Evolutionary conservation across 75 land plant genomes (phyloP).

Genomic region (Picea glauca): DNA sequence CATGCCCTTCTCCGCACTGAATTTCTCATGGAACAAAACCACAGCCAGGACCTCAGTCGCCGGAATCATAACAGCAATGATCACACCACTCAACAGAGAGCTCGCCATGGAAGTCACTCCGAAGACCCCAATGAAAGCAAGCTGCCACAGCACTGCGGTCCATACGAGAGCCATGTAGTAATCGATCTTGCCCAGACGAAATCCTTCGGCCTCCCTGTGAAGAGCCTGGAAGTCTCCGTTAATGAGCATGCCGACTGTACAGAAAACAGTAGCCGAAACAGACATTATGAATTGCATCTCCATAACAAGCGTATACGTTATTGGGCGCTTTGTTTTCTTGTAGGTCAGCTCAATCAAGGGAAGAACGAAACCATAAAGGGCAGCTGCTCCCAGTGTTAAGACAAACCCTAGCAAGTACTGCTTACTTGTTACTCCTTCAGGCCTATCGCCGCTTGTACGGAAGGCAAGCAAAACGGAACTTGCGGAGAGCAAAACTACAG

Average conservation of each 20-base stretch:
- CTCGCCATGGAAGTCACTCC: conserved; percentile 17
- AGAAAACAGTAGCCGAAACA: conserved; percentile 15
- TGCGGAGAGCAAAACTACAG: conserved; percentile 18
- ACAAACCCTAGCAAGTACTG: conserved; percentile 21
- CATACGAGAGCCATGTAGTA: conserved; percentile 17
- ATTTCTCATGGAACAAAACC: conserved; percentile 21
- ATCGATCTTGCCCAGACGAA: conserved; percentile 9
- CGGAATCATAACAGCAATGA: conserved; percentile 17
- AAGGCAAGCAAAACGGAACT: conserved; percentile 20
- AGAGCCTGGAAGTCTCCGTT: conserved; percentile 19
- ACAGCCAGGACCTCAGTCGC: conserved; percentile 19
- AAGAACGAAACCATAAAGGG: conserved; percentile 15
- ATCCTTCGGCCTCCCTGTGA: conserved; percentile 14
- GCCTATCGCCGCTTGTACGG: conserved; percentile 13
- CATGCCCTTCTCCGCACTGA: conserved; percentile 17
- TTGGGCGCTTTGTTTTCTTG: neutral
- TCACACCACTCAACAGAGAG: conserved; percentile 17
- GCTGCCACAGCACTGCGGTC: conserved; percentile 14
- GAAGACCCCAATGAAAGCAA: conserved; percentile 12
- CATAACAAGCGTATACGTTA: conserved; percentile 10
- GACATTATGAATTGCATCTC: conserved; percentile 18
- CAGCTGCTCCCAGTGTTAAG: conserved; percentile 23
- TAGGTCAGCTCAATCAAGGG: conserved; percentile 23
- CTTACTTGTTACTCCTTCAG: conserved; percentile 1
- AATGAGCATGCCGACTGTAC: conserved; percentile 20